Percentiles rank a stretch among this genome's conserved stretches.
Conservation (phyloP, 768 basidiomycete genomes). For the Auricularia heimuer region DNA sequence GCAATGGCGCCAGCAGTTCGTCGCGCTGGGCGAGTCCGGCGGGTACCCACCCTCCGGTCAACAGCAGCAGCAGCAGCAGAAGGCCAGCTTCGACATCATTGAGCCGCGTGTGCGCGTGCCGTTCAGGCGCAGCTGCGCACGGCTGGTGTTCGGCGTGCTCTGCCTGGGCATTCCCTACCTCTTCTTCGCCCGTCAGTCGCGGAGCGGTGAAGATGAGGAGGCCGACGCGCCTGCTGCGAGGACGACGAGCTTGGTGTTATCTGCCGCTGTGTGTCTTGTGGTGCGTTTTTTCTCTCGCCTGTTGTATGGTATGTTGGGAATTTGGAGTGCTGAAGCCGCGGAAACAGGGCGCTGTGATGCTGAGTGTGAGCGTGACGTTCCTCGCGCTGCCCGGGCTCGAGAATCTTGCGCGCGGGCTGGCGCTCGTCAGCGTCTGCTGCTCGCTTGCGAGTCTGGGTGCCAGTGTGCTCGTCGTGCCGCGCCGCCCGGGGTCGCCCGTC, state of each 20-base stretch:
- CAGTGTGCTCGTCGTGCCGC: slow-evolving; percentile 58
- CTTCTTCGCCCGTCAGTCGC: slow-evolving; percentile 26
- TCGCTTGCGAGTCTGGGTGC: slow-evolving; percentile 62
- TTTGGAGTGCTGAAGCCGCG: neutral
- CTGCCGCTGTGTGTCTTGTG: slow-evolving; percentile 55
- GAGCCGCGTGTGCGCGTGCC: slow-evolving; percentile 17
- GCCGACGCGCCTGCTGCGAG: too few relatives aligned
- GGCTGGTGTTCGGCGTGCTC: slow-evolving; percentile 50
- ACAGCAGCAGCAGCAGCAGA: too few relatives aligned
- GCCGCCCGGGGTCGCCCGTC: slow-evolving; percentile 35
- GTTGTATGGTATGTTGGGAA: too few relatives aligned
- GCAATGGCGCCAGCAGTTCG: slow-evolving; percentile 7
- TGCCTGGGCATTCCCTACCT: slow-evolving; percentile 76
- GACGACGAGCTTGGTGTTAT: slow-evolving; percentile 34
- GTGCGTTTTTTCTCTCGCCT: slow-evolving; percentile 44
- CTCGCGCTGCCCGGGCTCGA: slow-evolving; percentile 70
- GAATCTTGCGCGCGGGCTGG: slow-evolving; percentile 49
- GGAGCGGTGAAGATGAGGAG: neutral
- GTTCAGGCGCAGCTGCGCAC: slow-evolving; percentile 41
- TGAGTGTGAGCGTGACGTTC: slow-evolving; percentile 76
- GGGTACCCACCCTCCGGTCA: neutral
- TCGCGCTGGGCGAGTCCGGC: neutral
- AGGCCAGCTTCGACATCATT: neutral
- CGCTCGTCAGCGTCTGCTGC: slow-evolving; percentile 58
- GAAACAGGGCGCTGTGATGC: slow-evolving; percentile 61